These are phyloP conservation scores for Exophiala alcalophila DNA, from an alignment of 2,329 filamentous ascomycete species.

Conservation along the genomic window DNA sequence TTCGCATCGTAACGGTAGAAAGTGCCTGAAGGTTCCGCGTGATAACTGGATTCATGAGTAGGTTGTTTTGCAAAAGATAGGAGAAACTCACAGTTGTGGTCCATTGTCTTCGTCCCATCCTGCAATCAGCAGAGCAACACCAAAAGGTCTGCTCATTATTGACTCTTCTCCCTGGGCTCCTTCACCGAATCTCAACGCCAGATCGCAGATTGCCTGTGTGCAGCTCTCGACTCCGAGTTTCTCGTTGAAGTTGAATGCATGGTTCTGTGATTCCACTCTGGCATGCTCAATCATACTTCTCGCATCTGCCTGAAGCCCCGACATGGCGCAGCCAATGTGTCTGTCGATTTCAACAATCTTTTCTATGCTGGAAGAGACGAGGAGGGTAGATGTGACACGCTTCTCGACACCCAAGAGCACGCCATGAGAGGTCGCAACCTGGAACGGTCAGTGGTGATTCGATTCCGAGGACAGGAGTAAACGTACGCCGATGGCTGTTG, in stretches of 20 bases:
- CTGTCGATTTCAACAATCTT: constrained; percentile 99
- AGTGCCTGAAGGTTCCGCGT: constrained; percentile 94
- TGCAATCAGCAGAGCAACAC: constrained; percentile 92
- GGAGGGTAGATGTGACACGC: constrained; percentile 93
- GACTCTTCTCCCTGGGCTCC: constrained; percentile 96
- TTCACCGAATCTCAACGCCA: constrained; percentile 94
- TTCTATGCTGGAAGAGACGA: constrained; percentile 96
- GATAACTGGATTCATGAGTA: constrained; percentile 59
- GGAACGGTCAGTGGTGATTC: constrained; percentile 10
- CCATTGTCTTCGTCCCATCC: constrained; percentile 91
- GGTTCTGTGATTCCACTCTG: constrained; percentile 93
- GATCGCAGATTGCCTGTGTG: constrained; percentile 97
- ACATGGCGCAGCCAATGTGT: constrained; percentile 99
- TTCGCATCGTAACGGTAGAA: constrained; percentile 99
- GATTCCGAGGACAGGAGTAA: neutral
- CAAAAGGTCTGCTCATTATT: constrained; percentile 97
- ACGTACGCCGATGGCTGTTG: constrained; percentile 87
- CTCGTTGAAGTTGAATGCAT: constrained; percentile 98
- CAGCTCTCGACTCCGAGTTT: constrained; percentile 92
- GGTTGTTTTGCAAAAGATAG: neutral
- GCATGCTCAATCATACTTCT: constrained; percentile 98
- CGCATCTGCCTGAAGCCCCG: constrained; percentile 92
- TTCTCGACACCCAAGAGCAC: constrained; percentile 98
- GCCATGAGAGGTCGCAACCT: constrained; percentile 87
- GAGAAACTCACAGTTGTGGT: constrained; percentile 67